Base-by-base conservation (phyloP, 2,329 filamentous ascomycete species). In the Aspergillaceae sp. region DNA sequence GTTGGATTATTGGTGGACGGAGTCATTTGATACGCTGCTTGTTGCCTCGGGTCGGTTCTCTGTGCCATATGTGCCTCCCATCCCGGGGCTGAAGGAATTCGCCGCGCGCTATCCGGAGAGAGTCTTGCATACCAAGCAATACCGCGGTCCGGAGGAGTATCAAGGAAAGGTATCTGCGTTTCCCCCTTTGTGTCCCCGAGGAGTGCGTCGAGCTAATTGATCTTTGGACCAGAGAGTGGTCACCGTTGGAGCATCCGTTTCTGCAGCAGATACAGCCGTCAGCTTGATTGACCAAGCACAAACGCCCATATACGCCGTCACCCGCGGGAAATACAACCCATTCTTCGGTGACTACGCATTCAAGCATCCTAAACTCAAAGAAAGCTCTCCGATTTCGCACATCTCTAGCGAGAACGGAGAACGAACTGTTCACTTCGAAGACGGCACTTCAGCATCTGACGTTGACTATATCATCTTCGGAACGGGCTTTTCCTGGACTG, bases 391-490 rank as follows among this genome's bases (percentile, higher is more conserved):
- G 2, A 64, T 66, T 11, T 50, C 56, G 6, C 55, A 51, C 5
- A 56, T 63, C 30, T 49, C 47, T 51, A 63, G n/a, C 77, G 79
- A 49, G 42, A 63, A 10, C 77, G 79, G 48, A 42, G 62, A 32
- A 55, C 62, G 72, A 26, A 75, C 83, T 0, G 67, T 77, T 47
- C 46, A 62, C 36, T 78, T 84, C 41, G 66, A 72, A 32, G 77
- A 84, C 50, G 79, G 79, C 2, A 73, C 67, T 1, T 66, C 58
- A 0, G 67, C 80, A 5, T 51, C 68, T 0, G 67, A 75, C 11
- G 75, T 85, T 9, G 82, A 86, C 58, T 59, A 77, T 53, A 70
- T 86, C 50, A 76, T 86, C 51, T 82, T 85, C 48, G 81, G 80
- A 26, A 86, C 82, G 0, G 82, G 82, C 0, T 84, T 83, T 59